A percentile compares a stretch with the other conserved stretches of the same genome.
phyloP scores from a whole-genome alignment of 805 yeast genomes.

The Cyberlindnera petersonii region DNA sequence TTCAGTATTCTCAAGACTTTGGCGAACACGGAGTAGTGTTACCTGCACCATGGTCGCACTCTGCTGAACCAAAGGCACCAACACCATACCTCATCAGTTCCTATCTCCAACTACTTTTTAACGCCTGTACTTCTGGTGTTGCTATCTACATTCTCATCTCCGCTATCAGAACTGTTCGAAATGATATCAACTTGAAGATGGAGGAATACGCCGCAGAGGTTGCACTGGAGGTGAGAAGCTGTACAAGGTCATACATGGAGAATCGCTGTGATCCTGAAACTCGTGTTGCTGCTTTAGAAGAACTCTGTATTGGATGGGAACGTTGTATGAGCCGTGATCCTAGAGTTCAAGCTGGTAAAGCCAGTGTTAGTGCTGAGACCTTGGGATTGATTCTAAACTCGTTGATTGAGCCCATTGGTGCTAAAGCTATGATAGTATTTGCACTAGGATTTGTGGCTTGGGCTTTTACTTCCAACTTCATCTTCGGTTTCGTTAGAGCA shows the following conservation, averaged over 20 bases:
- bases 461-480: conserved; percentile 57
- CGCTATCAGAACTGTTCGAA: conserved; percentile 44
- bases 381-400: conserved; percentile 60
- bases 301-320: conserved; percentile 57
- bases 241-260: conserved; percentile 46
- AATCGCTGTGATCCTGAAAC: conserved; percentile 56
- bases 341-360: conserved; percentile 40
- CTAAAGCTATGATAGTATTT: conserved; percentile 49
- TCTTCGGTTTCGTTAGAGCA: conserved; percentile 63
- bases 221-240: conserved; percentile 48
- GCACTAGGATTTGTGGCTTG: conserved; percentile 37
- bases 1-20: neutral
- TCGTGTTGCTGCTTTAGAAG: conserved; percentile 55
- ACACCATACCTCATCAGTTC: conserved; percentile 57
- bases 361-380: conserved; percentile 57
- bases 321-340: conserved; percentile 60
- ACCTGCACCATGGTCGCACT: conserved; percentile 58
- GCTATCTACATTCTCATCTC: conserved; percentile 41
- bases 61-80: conserved; percentile 48
- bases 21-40: conserved; percentile 26
- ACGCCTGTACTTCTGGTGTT: conserved; percentile 43
- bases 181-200: conserved; percentile 52
- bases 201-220: conserved; percentile 43
- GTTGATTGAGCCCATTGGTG: conserved; percentile 63
- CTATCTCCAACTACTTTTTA: conserved; percentile 54